Conservation (phyloP, 352 stramenopile genomes). For the Pythium periplocum region DNA sequence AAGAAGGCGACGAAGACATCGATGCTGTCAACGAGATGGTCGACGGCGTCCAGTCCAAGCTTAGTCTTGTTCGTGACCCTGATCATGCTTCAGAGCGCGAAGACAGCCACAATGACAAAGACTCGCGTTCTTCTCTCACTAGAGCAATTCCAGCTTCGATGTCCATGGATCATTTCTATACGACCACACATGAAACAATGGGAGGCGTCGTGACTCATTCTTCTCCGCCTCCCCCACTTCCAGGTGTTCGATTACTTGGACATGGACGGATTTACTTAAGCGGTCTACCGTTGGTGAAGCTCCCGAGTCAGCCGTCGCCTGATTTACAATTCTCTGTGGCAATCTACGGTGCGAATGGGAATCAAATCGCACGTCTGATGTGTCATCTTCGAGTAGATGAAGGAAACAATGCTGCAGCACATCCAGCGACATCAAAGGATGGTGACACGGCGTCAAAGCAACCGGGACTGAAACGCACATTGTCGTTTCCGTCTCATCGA, state of each 20-base stretch:
- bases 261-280: constrained; percentile 27
- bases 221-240: constrained; percentile 8
- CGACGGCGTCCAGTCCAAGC: constrained; percentile 1
- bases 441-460: too few relatives aligned
- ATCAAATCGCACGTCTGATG: not conserved
- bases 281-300: not conserved
- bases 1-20: constrained; percentile 3
- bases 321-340: too few relatives aligned
- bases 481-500: too few relatives aligned
- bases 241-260: constrained; percentile 25
- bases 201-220: constrained; percentile 1
- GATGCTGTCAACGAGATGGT: not conserved
- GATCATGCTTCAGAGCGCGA: constrained; percentile 11
- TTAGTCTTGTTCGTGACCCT: constrained; percentile 7
- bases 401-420: too few relatives aligned
- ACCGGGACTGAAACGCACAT: too few relatives aligned
- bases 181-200: constrained; percentile 13
- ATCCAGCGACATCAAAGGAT: too few relatives aligned
- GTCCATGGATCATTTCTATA: constrained; percentile 14
- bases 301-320: too few relatives aligned
- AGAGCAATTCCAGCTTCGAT: constrained; percentile 13
- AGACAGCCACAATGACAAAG: constrained; percentile 7
- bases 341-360: constrained; percentile 1
- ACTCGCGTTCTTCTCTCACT: constrained; percentile 14
- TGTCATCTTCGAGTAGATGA: too few relatives aligned